Conservation (phyloP, 2,329 filamentous ascomycete species). For the Aspergillus thermomutatus region DNA sequence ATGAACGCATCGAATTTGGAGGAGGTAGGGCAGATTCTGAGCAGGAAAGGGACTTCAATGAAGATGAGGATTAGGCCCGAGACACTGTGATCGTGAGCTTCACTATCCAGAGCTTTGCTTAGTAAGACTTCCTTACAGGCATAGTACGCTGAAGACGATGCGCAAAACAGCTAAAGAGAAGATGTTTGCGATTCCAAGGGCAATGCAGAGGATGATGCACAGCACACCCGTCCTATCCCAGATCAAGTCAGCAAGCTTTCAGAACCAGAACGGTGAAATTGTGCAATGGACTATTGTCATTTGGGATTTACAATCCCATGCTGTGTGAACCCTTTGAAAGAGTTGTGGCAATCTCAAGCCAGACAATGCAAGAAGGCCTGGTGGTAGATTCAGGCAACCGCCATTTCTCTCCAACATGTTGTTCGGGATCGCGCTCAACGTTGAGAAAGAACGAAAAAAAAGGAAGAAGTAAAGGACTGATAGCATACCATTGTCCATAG, state of each 20-base stretch:
- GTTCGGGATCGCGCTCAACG: slow-evolving; percentile 2
- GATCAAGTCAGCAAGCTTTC: slow-evolving; percentile 13
- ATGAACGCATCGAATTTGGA: slow-evolving; percentile 83
- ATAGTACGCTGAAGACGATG: slow-evolving; percentile 59
- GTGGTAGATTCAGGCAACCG: slow-evolving; percentile 19
- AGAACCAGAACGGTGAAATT: not conserved
- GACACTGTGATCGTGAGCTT: slow-evolving; percentile 53
- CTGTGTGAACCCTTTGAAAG: not conserved
- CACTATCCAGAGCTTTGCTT: slow-evolving; percentile 17
- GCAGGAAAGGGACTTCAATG: slow-evolving; percentile 86
- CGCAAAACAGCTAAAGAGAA: slow-evolving; percentile 57
- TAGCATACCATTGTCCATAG: slow-evolving; percentile 64
- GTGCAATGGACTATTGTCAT: not conserved
- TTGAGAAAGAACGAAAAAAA: not conserved
- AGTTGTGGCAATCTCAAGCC: slow-evolving; percentile 2
- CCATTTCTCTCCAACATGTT: slow-evolving; percentile 4
- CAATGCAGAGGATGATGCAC: slow-evolving; percentile 63
- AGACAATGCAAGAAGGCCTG: slow-evolving; percentile 15
- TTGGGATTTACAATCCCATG: not conserved
- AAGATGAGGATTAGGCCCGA: slow-evolving; percentile 75
- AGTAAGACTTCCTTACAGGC: slow-evolving; percentile 47
- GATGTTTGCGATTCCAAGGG: slow-evolving; percentile 66
- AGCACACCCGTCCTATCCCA: slow-evolving; percentile 49
- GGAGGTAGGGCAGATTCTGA: slow-evolving; percentile 96
- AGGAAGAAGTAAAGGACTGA: not conserved